Evolutionary conservation across 2,329 filamentous ascomycete species (phyloP).

Genomic region (Onygena corvina): DNA sequence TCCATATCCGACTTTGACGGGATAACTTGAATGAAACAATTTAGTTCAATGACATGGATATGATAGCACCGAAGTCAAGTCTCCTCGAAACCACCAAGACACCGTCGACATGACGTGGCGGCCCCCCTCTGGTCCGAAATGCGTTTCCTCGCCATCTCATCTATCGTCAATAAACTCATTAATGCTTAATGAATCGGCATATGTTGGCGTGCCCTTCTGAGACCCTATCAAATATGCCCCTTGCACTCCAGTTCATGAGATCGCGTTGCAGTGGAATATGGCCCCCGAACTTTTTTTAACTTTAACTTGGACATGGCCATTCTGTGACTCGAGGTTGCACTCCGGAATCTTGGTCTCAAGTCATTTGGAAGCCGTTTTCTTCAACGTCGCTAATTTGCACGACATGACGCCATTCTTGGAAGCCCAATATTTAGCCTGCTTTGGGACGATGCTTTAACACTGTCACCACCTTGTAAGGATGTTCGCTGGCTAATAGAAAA

Average conservation of each 20-base stretch:
- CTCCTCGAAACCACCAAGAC: constrained; percentile 9
- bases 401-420: neutral
- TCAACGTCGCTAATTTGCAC: neutral
- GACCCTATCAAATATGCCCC: neutral
- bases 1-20: neutral
- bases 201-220: neutral
- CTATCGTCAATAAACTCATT: neutral
- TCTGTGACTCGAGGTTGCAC: neutral
- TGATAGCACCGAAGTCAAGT: constrained; percentile 5
- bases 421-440: too few relatives aligned
- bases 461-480: too few relatives aligned
- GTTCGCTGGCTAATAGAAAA: too few relatives aligned
- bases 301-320: neutral
- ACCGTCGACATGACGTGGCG: constrained; percentile 17
- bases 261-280: neutral
- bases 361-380: neutral
- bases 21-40: constrained; percentile 2
- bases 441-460: too few relatives aligned
- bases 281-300: neutral
- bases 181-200: neutral
- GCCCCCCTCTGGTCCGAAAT: constrained; percentile 11
- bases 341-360: neutral
- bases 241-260: neutral
- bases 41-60: constrained; percentile 12
- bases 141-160: neutral